A percentile compares a stretch with the other conserved stretches of the same genome.
Evolutionary conservation across 805 yeast genomes (phyloP).

Genomic region (Candida adriatica): DNA sequence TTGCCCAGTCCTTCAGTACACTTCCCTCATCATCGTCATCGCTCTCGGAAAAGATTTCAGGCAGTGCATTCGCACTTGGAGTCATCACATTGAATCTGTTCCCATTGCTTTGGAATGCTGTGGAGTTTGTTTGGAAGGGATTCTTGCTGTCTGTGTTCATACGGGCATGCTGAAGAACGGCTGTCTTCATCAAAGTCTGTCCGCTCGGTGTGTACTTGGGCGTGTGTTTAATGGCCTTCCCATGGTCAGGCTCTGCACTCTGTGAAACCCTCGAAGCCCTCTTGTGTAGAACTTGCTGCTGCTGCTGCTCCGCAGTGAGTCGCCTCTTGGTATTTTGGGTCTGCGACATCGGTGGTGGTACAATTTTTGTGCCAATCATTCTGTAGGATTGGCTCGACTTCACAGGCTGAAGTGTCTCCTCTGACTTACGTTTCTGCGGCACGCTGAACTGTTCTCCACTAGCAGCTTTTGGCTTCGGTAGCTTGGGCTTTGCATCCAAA

Average conservation of each 20-base stretch:
- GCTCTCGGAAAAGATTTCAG: conserved; percentile 44
- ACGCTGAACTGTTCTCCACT: conserved; percentile 10
- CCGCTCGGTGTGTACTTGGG: conserved; percentile 14
- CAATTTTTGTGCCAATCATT: conserved; percentile 20
- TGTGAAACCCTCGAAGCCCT: conserved; percentile 23
- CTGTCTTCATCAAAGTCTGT: conserved; percentile 27
- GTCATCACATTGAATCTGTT: too few relatives aligned
- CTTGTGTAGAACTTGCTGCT: conserved; percentile 16
- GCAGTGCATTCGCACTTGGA: conserved; percentile 26
- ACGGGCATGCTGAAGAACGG: conserved; percentile 28
- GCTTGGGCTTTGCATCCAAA: conserved; percentile 14
- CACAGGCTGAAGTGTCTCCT: conserved; percentile 1
- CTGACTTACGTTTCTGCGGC: conserved; percentile 15
- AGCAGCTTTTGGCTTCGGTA: conserved; percentile 14
- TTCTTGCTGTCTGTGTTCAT: conserved; percentile 14
- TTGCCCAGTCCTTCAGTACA: conserved; percentile 54
- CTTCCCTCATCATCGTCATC: conserved; percentile 47
- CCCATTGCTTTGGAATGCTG: too few relatives aligned
- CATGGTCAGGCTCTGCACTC: conserved; percentile 4
- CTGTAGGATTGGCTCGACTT: conserved; percentile 14
- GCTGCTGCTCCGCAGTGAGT: conserved; percentile 20
- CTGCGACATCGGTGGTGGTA: conserved; percentile 15
- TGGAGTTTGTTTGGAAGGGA: conserved; percentile 13
- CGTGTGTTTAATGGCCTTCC: conserved; percentile 7
- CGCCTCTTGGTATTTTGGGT: conserved; percentile 21